Base-by-base conservation (phyloP, 441 rosid species). In the Adansonia rubrostipa region DNA sequence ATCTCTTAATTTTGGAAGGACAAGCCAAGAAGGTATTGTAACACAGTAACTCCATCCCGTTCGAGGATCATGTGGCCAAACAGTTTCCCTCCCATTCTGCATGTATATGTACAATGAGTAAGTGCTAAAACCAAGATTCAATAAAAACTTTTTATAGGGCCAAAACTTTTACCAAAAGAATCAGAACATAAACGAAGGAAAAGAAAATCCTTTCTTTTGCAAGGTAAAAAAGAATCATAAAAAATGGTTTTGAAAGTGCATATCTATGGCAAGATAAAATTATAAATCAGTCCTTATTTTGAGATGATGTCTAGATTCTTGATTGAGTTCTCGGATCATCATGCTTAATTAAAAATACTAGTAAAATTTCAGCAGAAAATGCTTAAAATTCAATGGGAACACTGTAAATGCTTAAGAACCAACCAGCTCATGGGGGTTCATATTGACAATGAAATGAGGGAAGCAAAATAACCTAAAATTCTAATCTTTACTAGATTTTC, bases 21-120 rank as follows among this genome's bases (percentile, higher is more conserved):
- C 90, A 66, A 87, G 87, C 99, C 99, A 97, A 2, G 97, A 88
- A 24, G 99, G 99, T 84, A 97, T 86, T 0, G 92, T 92, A 54
- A 91, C 89, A 78, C 97, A 95, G 84, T 93, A 97, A 88, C 99
- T 95, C 99, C 99, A 97, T 79, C 99, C 99, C 0, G 96, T 85
- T 77, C 83, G 89, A 76, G 86, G 93, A 84, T 93, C 99, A 75
- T 93, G 99, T 0, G 99, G 98, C 99, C 99, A 95, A 76, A 89
- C 82, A 17, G 99, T 97, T 64, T 90, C 89, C 81, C 87, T 88
- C 66, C 98, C 99, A 78, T 76, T 90, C 99, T 97, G 97, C 92
- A 89, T 17, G 36, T 62, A 80, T 24, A 62, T 15, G 24, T 74
- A 22, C 50, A 24, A 40, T 48, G 17, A 54, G 64, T 22, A 19